Conservation (phyloP, 176 grass and related monocot species). For the Cenchrus purpureus region DNA sequence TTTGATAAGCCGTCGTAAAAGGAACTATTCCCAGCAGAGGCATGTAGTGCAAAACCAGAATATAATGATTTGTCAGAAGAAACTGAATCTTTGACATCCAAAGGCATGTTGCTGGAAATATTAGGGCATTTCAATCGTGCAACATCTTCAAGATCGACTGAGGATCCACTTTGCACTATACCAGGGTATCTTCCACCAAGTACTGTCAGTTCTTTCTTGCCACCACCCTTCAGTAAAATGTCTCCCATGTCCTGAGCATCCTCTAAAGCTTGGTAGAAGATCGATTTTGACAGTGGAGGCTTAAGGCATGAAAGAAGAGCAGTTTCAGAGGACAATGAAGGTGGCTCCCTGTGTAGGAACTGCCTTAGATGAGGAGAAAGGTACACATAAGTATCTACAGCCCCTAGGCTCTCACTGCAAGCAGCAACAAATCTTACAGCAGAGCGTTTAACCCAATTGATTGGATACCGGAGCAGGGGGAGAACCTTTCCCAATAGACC, state of each 20-base stretch:
- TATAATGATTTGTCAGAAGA: conserved; percentile 70
- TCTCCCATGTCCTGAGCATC: conserved; percentile 73
- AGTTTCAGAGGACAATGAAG: conserved; percentile 71
- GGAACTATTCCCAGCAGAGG: conserved; percentile 71
- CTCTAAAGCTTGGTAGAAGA: conserved; percentile 86
- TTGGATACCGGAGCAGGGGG: conserved; percentile 83
- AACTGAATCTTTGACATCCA: conserved; percentile 62
- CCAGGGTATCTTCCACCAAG: conserved; percentile 53
- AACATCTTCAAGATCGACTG: conserved; percentile 47
- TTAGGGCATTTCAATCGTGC: conserved; percentile 47
- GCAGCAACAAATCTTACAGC: conserved; percentile 82
- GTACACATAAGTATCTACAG: conserved; percentile 88
- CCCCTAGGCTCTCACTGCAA: conserved; percentile 81
- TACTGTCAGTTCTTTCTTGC: conserved; percentile 56
- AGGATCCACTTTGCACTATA: conserved; percentile 34
- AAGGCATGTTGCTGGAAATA: conserved; percentile 47
- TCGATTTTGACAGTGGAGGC: conserved; percentile 80
- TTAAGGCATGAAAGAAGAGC: conserved; percentile 80
- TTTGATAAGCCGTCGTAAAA: conserved; percentile 83
- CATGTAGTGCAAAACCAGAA: conserved; percentile 65
- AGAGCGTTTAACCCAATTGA: conserved; percentile 87
- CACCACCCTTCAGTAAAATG: conserved; percentile 53
- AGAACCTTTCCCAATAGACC: conserved; percentile 78
- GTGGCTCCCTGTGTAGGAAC: conserved; percentile 82
- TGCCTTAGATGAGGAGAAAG: conserved; percentile 77